Evolutionary conservation across 169 alveolate genomes (phyloP), one percentile per base, ranked within the genome.

Genomic region (Cryptosporidium xiaoi): DNA sequence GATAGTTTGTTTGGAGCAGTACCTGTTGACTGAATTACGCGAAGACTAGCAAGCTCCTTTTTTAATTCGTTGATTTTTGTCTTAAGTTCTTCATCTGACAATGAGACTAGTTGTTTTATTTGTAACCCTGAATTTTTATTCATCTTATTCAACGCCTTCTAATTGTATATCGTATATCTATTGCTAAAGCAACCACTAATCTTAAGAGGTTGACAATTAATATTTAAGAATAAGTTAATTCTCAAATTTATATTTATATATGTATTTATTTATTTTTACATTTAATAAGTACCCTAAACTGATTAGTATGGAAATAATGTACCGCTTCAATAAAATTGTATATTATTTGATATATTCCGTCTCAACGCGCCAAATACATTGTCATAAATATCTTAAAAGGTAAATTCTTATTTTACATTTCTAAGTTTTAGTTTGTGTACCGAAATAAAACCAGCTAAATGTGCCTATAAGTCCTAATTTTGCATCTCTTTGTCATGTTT

Each of bases 21-120:
- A 16, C 97, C 98, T 4, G 98, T 93, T 10, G 94, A 97, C 91
- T 96, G 96, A 56, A 94, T 92, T 50, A 97, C 98, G 51, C 97
- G 90, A 69, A 95, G 93, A 83, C 93, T 90, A n/a, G 98, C 93
- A 31, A 95, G 94, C 84, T 96, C 99, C 87, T 92, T 92, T 94
- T 95, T 96, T 83, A 95, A 90, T 60, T 94, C 96, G 71, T 95
- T 97, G 56, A 97, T 96, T 65, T 96, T 96, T 82, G 91, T 92
- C 71, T 91, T 89, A 50, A 97, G 95, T 65, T 95, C 98, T 50
- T 92, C 92, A 66, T 93, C 95, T 62, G 96, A 92, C 91, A 77
- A 66, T 15, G 87, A 77, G 44, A 56, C 24, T 44, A 77, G 40
- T 50, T 77, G 77, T 40, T 62, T 56, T 34, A 60, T 62, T 34